Base-by-base conservation (phyloP, 2,329 filamentous ascomycete species). In the Cladorrhinum sp. region DNA sequence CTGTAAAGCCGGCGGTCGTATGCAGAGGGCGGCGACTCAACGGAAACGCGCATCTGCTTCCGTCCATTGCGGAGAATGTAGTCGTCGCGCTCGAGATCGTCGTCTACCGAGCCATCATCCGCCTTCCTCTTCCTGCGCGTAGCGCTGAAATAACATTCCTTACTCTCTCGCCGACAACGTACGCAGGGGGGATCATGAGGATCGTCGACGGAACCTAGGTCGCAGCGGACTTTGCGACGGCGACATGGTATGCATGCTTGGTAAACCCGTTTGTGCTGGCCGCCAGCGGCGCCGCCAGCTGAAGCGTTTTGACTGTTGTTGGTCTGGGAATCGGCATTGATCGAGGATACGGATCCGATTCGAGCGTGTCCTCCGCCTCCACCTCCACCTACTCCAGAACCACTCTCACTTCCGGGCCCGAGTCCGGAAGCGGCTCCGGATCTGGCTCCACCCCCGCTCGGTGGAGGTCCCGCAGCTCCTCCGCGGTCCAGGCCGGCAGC, bases 101-200 rank as follows among this genome's bases (percentile, higher is more conserved):
- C 84, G 67, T 90, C 80, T 67, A 63, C 14, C 9, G 63, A 57
- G n/a, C 55, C 63, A 24, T 67, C 66, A 26, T 66, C 64, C 10
- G 83, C 83, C 81, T 95, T 96, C 73, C 92, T 86, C 86, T 98
- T 98, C 72, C 95, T 87, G 55, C 95, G 85, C 30, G 93, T 98
- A 20, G 92, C 91, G 64, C 92, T 96, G 80, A 99, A 99, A 82
- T 89, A 96, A 80, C 95, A 99, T 70, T 96, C 89, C 75, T 98
- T 98, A 78, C 89, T 92, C 80, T 99, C 95, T 67, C 95, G 88
- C 57, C 92, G 89, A 74, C 95, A 99, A 72, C 95, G 87, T 62
- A 94, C 90, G 75, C 95, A 99, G 2, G 95, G 95, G 59, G 94
- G 94, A 69, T 96, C 92, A 75, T 93, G 87, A 23, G 95, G 95